Evolutionary conservation across 2,329 filamentous ascomycete genomes (phyloP).

Genomic region (Pestalotiopsis sp.): DNA sequence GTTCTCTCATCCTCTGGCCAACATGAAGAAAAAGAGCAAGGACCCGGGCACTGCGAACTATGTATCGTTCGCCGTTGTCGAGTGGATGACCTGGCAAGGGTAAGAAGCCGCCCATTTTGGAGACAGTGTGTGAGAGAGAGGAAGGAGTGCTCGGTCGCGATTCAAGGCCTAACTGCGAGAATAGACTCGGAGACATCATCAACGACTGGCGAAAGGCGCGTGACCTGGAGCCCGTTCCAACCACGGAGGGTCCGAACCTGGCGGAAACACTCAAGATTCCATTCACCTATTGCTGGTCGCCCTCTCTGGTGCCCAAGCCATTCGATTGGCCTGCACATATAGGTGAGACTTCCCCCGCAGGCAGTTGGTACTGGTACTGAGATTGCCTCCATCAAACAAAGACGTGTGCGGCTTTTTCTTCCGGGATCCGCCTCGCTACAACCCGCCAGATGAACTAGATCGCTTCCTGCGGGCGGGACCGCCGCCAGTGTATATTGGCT

Average conservation of each 20-base stretch:
- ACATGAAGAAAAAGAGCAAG: conserved; percentile 48
- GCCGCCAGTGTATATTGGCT: conserved; percentile 80
- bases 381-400: not conserved
- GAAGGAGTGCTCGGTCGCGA: too few relatives aligned
- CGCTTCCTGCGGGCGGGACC: conserved; percentile 71
- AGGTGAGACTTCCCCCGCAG: conserved; percentile 33
- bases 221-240: conserved; percentile 73
- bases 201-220: conserved; percentile 77
- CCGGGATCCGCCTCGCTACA: conserved; percentile 67
- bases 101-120: not conserved
- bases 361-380: not conserved
- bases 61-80: conserved; percentile 77
- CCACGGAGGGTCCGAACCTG: conserved; percentile 79
- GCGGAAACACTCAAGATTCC: conserved; percentile 73
- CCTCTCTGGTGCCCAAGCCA: conserved; percentile 75
- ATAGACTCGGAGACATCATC: conserved; percentile 74
- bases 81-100: conserved; percentile 89
- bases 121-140: not conserved
- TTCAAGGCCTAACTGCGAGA: not conserved
- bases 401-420: conserved; percentile 75
- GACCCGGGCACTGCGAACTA: conserved; percentile 70
- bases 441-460: conserved; percentile 66
- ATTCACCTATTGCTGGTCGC: conserved; percentile 89
- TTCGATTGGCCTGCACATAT: conserved; percentile 75
- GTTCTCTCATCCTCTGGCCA: conserved; percentile 78